Evolutionary conservation across 2,329 filamentous ascomycete genomes (phyloP), one percentile per base, ranked within the genome.

Genomic region (Xylariomycetidae sp.): DNA sequence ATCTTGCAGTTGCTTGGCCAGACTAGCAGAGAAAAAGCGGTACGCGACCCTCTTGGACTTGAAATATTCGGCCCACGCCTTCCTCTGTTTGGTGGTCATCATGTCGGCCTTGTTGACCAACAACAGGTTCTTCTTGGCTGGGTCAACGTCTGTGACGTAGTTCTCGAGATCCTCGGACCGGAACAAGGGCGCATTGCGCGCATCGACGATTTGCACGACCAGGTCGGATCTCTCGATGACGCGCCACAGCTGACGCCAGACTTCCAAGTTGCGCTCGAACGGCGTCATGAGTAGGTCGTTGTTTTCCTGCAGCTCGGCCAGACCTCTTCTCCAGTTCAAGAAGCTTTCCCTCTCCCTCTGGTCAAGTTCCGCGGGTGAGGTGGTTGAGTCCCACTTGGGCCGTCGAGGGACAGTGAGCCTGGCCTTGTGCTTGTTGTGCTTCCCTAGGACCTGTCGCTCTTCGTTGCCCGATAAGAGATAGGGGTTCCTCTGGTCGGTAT

Each of bases 101-200:
- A 98, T 95, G 63, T 98, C 92, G 28, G 92, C 89, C 70, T 98
- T 98, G 71, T 98, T 98, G 54, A 98, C 90, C 35, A 98, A 69
- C 35, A 98, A 60, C 53, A 98, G 56, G 58, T 96, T 98, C 57
- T 88, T 76, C 68, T 98, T 96, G 56, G 78, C 81, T 2, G 79
- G 63, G 51, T 94, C 84, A 17, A 96, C 83, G 49, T 93, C 87
- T 63, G 95, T 93, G 51, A 98, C 92, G 49, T 98, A 98, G 46
- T 69, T 72, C 56, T 96, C 92, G 40, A 98, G 64, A 67, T 98
- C 92, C 48, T 93, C 90, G 5, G 85, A 95, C 37, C 93, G 78
- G 65, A 96, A 98, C 48, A 96, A 74, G 13, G 98, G 68, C 3
- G 92, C 92, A 59, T 95, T 95, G 53, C 92, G 74, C 7, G 93